A percentile compares a stretch with the other conserved stretches of the same genome.
Evolutionary conservation across 2,329 filamentous ascomycete genomes (phyloP).

Genomic region (Colletotrichum sp.): DNA sequence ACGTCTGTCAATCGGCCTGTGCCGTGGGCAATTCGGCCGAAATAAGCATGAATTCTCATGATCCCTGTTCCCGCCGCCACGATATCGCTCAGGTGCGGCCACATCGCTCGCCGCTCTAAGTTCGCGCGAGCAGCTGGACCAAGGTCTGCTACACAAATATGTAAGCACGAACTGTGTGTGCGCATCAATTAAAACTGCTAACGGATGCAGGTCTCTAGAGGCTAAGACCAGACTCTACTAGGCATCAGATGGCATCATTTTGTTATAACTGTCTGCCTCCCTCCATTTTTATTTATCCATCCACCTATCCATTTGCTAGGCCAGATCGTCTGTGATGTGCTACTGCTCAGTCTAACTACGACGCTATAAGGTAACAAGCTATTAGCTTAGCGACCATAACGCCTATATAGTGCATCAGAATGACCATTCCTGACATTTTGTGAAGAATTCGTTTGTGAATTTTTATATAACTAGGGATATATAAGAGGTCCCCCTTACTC

Average conservation of each 20-base stretch:
- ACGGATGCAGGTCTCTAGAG: neutral
- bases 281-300: fast-evolving
- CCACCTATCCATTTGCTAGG: too few species aligned
- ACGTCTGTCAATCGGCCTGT: neutral
- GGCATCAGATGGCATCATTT: neutral
- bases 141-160: neutral
- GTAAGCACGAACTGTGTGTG: neutral
- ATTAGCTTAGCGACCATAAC: neutral
- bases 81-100: neutral
- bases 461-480: too few species aligned
- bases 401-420: neutral
- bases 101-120: neutral
- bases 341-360: too few species aligned
- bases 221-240: neutral
- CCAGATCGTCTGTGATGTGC: too few species aligned
- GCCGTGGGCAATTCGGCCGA: slow-evolving; percentile 1
- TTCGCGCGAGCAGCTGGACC: neutral
- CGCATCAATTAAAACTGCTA: neutral
- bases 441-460: too few species aligned
- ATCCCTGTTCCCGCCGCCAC: neutral
- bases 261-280: neutral
- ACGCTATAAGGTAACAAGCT: too few species aligned
- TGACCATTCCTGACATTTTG: neutral
- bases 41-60: neutral
- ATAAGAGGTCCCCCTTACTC: too few species aligned